A percentile compares a stretch with the other conserved stretches of the same genome.
Conservation (phyloP, 2,329 filamentous ascomycete genomes). For the Epichloe sp. region DNA sequence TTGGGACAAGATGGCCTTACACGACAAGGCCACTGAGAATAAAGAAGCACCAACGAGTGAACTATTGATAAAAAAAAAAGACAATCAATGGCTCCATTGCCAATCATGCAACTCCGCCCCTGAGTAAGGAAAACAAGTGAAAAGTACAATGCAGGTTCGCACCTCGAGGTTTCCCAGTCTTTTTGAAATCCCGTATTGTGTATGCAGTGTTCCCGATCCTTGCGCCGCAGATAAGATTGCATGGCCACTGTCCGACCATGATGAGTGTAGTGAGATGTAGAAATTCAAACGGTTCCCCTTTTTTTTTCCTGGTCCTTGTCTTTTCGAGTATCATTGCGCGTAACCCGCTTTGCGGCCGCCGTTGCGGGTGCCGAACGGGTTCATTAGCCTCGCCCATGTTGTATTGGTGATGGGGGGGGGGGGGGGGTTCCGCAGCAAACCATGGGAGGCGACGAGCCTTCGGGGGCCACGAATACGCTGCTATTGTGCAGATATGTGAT, state of each 20-base stretch:
- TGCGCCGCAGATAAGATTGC: not conserved
- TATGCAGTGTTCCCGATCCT: conserved; percentile 9
- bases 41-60: too few species aligned
- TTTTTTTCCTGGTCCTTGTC: not conserved
- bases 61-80: not conserved
- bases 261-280: not conserved
- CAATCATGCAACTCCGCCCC: too few species aligned
- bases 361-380: too few species aligned
- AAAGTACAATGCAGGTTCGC: conserved; percentile 11
- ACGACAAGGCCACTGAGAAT: too few species aligned
- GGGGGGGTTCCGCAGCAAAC: not conserved
- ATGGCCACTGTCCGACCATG: not conserved
- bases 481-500: conserved; percentile 17
- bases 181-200: conserved; percentile 9
- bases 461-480: not conserved
- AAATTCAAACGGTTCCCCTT: not conserved
- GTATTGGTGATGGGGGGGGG: not conserved
- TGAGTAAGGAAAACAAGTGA: not conserved
- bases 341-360: too few species aligned
- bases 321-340: not conserved
- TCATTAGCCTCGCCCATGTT: too few species aligned
- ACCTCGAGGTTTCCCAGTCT: conserved; percentile 13
- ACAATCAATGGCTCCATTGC: not conserved
- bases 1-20: too few species aligned
- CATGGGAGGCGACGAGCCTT: not conserved